Conservation (phyloP, 768 basidiomycete genomes). For the Cystofilobasidium bisporidii region DNA sequence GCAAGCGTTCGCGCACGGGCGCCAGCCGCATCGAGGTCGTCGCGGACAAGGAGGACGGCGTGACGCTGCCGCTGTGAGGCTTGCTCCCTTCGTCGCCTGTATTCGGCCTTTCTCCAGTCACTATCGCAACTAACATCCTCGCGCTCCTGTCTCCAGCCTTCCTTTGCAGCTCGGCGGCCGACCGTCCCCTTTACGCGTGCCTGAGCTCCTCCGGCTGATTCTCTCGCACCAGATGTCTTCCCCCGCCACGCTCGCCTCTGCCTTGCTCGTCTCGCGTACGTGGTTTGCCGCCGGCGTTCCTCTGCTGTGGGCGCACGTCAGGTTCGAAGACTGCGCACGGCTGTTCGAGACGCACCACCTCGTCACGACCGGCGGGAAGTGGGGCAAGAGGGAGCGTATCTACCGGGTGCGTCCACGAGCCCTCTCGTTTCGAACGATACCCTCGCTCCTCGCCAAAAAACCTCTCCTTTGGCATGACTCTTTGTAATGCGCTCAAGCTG, state of each 20-base stretch:
- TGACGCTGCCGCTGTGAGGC: no score
- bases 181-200: neutral
- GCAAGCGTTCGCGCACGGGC: no score
- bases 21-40: no score
- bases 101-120: no score
- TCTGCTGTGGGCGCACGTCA: conserved; percentile 13
- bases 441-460: no score
- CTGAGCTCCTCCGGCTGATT: conserved; percentile 17
- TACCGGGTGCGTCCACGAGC: neutral
- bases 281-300: conserved; percentile 11
- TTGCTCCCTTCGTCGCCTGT: no score
- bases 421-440: neutral
- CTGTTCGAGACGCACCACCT: conserved; percentile 10
- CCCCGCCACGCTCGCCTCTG: neutral
- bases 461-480: no score
- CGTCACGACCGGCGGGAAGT: neutral
- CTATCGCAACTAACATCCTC: no score
- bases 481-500: no score
- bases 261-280: neutral
- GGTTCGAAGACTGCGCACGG: conserved; percentile 12
- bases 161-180: neutral
- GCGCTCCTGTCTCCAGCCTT: neutral
- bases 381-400: neutral
- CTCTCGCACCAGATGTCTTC: conserved; percentile 4
- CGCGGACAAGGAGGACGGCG: no score